phyloP scores from a whole-genome alignment of 441 rosid genomes.

The Metrosideros polymorpha region DNA sequence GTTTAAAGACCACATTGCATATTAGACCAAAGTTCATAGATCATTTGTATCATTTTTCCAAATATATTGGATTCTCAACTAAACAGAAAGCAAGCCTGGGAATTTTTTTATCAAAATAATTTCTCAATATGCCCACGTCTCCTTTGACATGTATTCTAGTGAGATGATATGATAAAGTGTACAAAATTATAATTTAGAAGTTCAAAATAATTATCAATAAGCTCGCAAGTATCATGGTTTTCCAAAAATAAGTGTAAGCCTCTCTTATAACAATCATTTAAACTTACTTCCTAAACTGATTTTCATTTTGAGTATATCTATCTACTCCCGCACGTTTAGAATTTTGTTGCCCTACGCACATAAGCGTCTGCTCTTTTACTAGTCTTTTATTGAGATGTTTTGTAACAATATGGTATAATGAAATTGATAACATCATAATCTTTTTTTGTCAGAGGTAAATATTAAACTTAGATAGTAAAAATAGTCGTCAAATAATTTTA shows the following conservation, averaged over 20 bases:
- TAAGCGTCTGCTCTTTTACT: not conserved
- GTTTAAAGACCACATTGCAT: no score
- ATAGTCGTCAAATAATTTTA: not conserved
- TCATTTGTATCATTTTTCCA: no score
- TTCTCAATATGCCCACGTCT: not conserved
- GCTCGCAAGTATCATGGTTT: not conserved
- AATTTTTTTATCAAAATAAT: not conserved
- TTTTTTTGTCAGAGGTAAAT: not conserved
- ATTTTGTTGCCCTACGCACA: accelerated
- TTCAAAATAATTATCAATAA: not conserved
- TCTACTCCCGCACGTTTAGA: not conserved
- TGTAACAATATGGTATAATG: accelerated
- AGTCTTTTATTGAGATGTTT: not conserved
- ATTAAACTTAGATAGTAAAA: not conserved
- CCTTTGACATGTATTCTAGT: no score
- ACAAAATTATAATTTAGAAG: not conserved
- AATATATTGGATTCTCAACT: no score
- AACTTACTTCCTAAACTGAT: not conserved
- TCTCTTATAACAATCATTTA: not conserved
- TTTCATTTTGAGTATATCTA: not conserved
- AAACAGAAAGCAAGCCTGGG: no score
- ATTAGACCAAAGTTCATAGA: no score
- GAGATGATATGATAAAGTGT: not conserved
- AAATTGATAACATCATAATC: not conserved
- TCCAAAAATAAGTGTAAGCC: not conserved